Base-by-base conservation (phyloP, 164 flowering plant species). In the Aristolochia contorta region DNA sequence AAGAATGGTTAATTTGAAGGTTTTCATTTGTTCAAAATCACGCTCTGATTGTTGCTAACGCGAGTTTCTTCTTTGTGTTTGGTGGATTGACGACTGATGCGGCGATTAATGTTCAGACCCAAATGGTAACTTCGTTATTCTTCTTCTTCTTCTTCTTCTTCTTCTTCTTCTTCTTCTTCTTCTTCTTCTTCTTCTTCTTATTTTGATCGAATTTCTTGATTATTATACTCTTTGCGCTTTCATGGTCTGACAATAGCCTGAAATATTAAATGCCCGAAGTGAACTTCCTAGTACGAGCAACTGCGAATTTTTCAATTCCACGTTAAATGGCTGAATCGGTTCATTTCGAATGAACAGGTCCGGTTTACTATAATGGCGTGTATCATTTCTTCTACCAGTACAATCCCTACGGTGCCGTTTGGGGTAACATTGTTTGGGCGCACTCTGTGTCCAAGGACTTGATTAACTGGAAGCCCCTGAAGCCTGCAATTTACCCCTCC, bases 341-440 rank as follows among this genome's bases (percentile, higher is more conserved):
- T 32, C 19, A 13, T 16, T 2, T 61, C 27, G n/a, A 47, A 46
- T 14, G 12, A 65, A 43, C 75, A 75, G 78, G 75, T 1, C 76
- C 78, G 0, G 64, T 75, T 73, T 66, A 69, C 52, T 75, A 61
- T 54, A 75, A 75, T 54, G 78, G 75, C 32, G 8, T 69, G 30
- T 75, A 75, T 67, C 78, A 75, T 56, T 58, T 75, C 2, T 77
- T 77, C 74, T 77, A 74, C 66, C 80, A 77, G 25, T 72, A 77
- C 68, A 77, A 77, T 56, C 77, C 78, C 45, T 12, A 70, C 1
- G 80, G 80, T n/a, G 77, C 76, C 12, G 72, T 75, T 4, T 77
- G 77, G 76, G 79, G 80, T 8, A 74, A 79, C 69, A 79, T 79
- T 0, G 76, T 76, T 0, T 82, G 85, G 85, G 85, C 73, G 1